phyloP scores from a whole-genome alignment of 805 yeast species.

The Saccharomycopsis sp. region DNA sequence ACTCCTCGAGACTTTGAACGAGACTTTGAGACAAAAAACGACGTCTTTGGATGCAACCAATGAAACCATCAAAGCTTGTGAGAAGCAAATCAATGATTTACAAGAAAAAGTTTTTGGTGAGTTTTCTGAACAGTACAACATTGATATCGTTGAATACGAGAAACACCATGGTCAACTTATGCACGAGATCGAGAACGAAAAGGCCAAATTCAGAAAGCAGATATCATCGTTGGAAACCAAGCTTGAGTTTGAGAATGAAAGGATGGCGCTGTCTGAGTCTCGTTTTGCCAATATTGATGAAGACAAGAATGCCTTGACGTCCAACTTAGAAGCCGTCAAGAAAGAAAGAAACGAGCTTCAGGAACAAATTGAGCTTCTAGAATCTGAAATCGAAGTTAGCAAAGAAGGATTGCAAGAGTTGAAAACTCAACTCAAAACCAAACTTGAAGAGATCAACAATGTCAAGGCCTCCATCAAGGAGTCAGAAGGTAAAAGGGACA shows the following conservation, averaged over 20 bases:
- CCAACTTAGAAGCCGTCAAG: conserved; percentile 28
- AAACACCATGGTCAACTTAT: conserved; percentile 49
- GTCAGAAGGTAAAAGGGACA: conserved; percentile 24
- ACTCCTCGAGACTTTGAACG: conserved; percentile 15
- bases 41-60: conserved; percentile 20
- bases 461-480: conserved; percentile 46
- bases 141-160: conserved; percentile 64
- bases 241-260: conserved; percentile 53
- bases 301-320: conserved; percentile 32
- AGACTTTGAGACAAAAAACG: conserved; percentile 24
- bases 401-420: conserved; percentile 30
- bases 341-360: conserved; percentile 28
- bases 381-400: conserved; percentile 34
- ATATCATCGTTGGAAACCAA: conserved; percentile 53
- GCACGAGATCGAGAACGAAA: conserved; percentile 50
- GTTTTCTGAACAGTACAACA: conserved; percentile 49
- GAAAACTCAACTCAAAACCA: conserved; percentile 27
- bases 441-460: conserved; percentile 28
- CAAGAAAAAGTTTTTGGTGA: conserved; percentile 31
- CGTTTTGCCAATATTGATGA: conserved; percentile 38
- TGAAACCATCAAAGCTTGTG: conserved; percentile 11
- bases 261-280: conserved; percentile 40
- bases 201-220: conserved; percentile 52
- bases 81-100: conserved; percentile 23
- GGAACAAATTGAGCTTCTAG: conserved; percentile 30